A percentile compares a stretch with the other conserved stretches of the same genome.
Conservation (phyloP, 805 yeast genomes). For the Ogataea minuta region DNA sequence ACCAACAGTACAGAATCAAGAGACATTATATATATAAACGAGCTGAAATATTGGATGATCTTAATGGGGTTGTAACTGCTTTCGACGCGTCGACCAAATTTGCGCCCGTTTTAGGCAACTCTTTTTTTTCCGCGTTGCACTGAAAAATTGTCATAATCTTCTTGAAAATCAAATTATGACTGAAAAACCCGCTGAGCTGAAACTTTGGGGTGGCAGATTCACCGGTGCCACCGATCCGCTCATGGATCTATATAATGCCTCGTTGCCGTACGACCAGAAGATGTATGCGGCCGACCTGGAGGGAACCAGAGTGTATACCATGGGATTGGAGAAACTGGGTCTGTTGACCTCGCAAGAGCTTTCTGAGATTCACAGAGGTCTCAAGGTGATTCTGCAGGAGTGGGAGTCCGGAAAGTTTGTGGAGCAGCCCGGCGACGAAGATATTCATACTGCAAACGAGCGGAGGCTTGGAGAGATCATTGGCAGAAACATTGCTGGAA, state of each 20-base stretch:
- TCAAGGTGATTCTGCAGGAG: slow-evolving; percentile 67
- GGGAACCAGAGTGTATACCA: slow-evolving; percentile 91
- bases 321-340: slow-evolving; percentile 78
- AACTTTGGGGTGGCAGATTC: slow-evolving; percentile 97
- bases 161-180: too few species aligned
- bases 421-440: slow-evolving; percentile 91
- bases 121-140: slow-evolving; percentile 12
- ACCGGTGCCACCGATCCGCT: slow-evolving; percentile 96
- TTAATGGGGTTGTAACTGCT: background rate
- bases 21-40: slow-evolving; percentile 14
- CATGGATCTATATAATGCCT: slow-evolving; percentile 96
- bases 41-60: background rate
- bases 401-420: slow-evolving; percentile 72
- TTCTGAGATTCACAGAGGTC: slow-evolving; percentile 77
- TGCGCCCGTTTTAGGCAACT: slow-evolving; percentile 1
- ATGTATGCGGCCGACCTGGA: slow-evolving; percentile 94
- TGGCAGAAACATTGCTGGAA: slow-evolving; percentile 92
- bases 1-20: slow-evolving; percentile 68
- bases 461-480: slow-evolving; percentile 95
- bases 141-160: slow-evolving; percentile 1
- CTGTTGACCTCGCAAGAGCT: slow-evolving; percentile 73
- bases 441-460: slow-evolving; percentile 98
- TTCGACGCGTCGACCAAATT: slow-evolving; percentile 1
- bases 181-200: slow-evolving; percentile 59
- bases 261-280: slow-evolving; percentile 90